phyloP scores from a whole-genome alignment of 495 filamentous ascomycete species.

The Penicillium steckii region DNA sequence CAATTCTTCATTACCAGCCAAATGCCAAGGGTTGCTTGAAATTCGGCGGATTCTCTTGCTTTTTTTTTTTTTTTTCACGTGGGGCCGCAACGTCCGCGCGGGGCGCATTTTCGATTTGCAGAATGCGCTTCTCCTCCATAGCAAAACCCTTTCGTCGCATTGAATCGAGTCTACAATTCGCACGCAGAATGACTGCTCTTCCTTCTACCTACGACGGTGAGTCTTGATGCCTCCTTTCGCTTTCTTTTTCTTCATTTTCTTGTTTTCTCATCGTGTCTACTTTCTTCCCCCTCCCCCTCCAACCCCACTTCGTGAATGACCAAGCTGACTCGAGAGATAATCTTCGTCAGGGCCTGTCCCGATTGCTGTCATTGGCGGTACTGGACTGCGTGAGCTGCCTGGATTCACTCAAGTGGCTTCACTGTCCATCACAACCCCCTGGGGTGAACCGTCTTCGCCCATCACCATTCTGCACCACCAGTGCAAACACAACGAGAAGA shows the following conservation, averaged over 20 bases:
- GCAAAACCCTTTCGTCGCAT: conserved; percentile 34
- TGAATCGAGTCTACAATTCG: conserved; percentile 34
- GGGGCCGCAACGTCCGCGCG: conserved; percentile 20
- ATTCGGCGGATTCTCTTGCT: too few species aligned
- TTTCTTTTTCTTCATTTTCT: too few species aligned
- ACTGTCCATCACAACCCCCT: conserved; percentile 75
- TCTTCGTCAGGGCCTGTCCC: conserved; percentile 63
- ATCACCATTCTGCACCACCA: conserved; percentile 86
- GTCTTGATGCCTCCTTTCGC: too few species aligned
- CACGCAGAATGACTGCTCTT: conserved; percentile 54
- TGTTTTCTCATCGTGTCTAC: not conserved
- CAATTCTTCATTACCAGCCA: too few species aligned
- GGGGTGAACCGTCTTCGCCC: conserved; percentile 87
- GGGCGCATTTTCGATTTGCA: conserved; percentile 13
- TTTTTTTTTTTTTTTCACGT: too few species aligned
- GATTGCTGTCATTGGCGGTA: conserved; percentile 97
- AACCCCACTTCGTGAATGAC: conserved; percentile 15
- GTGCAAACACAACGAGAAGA: conserved; percentile 52
- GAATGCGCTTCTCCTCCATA: conserved; percentile 28
- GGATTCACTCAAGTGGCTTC: conserved; percentile 79
- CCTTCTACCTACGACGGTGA: conserved; percentile 55
- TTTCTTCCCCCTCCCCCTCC: conserved; percentile 10
- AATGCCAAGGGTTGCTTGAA: too few species aligned
- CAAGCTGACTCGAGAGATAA: conserved; percentile 8
- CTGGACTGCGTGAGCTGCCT: conserved; percentile 72